These are phyloP conservation scores for Cladosporium sphaerospermum DNA, from an alignment of 2,329 filamentous ascomycete genomes.

Conservation along the genomic window DNA sequence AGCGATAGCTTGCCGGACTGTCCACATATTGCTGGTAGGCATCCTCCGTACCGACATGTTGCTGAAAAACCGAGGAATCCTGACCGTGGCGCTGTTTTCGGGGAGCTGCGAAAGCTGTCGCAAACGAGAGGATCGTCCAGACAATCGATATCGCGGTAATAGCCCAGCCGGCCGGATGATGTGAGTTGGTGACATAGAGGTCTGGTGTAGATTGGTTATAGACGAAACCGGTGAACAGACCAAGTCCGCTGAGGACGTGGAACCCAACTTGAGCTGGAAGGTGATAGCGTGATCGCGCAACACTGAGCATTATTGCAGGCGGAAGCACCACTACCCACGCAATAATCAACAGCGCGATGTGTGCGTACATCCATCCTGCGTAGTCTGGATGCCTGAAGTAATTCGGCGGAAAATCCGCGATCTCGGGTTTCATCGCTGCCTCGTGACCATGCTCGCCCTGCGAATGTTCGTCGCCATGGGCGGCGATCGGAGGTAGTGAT, in stretches of 20 bases:
- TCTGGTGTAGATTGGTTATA: conserved; percentile 81
- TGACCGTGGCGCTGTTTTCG: neutral
- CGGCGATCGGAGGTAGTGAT: conserved; percentile 34
- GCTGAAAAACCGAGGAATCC: neutral
- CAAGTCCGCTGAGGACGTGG: conserved; percentile 44
- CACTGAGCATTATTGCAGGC: conserved; percentile 76
- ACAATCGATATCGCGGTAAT: conserved; percentile 64
- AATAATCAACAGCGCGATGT: conserved; percentile 64
- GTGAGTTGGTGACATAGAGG: conserved; percentile 79
- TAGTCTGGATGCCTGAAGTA: conserved; percentile 56
- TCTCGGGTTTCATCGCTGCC: neutral
- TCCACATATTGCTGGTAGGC: conserved; percentile 19
- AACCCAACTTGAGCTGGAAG: conserved; percentile 59
- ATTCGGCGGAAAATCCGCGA: conserved; percentile 33
- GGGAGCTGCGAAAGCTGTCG: conserved; percentile 48
- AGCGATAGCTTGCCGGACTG: conserved; percentile 22
- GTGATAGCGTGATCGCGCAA: conserved; percentile 70
- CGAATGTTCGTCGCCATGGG: conserved; percentile 32
- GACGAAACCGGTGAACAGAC: conserved; percentile 58
- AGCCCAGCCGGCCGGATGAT: conserved; percentile 83
- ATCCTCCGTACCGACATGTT: conserved; percentile 28
- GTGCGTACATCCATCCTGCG: conserved; percentile 54
- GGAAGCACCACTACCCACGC: conserved; percentile 70
- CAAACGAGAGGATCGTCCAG: conserved; percentile 63
- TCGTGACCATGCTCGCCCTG: conserved; percentile 22